A percentile compares a stretch with the other conserved stretches of the same genome.
phyloP scores from a whole-genome alignment of 2,329 filamentous ascomycete genomes.

The Cladobotryum mycophilum region DNA sequence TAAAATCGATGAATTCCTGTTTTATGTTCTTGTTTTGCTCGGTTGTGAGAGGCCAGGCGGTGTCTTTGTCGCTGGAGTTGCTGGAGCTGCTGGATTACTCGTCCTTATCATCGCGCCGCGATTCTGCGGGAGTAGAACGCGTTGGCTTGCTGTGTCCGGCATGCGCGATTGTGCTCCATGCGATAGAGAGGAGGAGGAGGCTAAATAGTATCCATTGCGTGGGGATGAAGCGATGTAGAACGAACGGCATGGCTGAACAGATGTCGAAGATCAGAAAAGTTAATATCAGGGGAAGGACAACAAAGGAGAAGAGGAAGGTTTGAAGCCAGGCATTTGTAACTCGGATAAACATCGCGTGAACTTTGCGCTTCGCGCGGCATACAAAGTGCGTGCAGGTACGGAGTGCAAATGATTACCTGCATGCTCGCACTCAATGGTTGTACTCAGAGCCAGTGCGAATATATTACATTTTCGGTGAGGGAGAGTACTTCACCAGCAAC shows the following conservation, averaged over 20 bases:
- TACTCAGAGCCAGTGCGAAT: too few species aligned
- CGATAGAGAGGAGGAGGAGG: background rate
- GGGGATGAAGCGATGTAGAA: background rate
- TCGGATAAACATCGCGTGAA: too few species aligned
- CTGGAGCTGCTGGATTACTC: background rate
- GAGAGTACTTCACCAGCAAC: too few species aligned
- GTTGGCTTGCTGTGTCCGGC: background rate
- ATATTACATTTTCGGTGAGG: too few species aligned
- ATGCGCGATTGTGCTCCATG: background rate
- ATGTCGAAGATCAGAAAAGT: too few species aligned
- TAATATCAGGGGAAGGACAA: too few species aligned
- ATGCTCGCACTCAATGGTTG: too few species aligned
- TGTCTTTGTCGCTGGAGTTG: background rate
- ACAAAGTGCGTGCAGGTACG: too few species aligned
- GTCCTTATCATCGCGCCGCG: background rate
- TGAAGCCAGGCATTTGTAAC: too few species aligned
- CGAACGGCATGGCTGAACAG: background rate
- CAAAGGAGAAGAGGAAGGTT: too few species aligned
- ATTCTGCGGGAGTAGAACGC: background rate
- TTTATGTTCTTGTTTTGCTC: constrained; percentile 6
- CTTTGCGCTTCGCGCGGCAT: too few species aligned
- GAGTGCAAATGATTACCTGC: too few species aligned
- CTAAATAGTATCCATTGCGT: background rate
- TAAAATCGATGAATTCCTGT: constrained; percentile 10
- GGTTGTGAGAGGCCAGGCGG: constrained; percentile 3